Evolutionary conservation across 768 basidiomycete genomes (phyloP).

Genomic region (Lactifluus hygrophoroides): DNA sequence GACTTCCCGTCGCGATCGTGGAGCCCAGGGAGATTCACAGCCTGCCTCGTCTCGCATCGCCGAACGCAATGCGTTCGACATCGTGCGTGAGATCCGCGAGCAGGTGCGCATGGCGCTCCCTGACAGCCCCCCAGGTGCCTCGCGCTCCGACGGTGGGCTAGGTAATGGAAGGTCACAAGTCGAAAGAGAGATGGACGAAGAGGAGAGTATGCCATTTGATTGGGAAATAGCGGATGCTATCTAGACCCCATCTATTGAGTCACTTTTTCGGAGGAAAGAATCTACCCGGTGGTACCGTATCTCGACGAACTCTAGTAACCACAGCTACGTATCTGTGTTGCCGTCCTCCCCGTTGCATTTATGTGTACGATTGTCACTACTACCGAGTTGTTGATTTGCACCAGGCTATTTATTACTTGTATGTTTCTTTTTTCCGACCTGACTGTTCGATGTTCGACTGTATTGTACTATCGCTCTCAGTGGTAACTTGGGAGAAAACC

Average conservation of each 20-base stretch:
- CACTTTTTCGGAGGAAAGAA: neutral
- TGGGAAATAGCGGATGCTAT: slow-evolving; percentile 5
- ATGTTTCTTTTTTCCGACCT: too few species aligned
- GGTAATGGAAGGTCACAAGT: neutral
- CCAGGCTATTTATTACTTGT: slow-evolving; percentile 1
- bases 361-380: slow-evolving; percentile 9
- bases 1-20: slow-evolving; percentile 8
- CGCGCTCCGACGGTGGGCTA: neutral
- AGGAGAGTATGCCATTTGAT: slow-evolving; percentile 10
- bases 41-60: neutral
- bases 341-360: neutral
- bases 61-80: neutral
- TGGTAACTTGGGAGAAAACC: too few species aligned
- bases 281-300: neutral
- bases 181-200: slow-evolving; percentile 1
- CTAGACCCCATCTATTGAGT: slow-evolving; percentile 5
- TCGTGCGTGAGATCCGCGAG: slow-evolving; percentile 7
- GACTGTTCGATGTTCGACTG: neutral
- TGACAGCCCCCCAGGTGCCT: neutral
- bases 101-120: slow-evolving; percentile 6
- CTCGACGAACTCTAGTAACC: neutral
- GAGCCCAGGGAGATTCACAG: neutral
- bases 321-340: neutral
- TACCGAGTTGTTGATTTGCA: neutral
- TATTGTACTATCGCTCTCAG: neutral